Evolutionary conservation across 306 rosid species (phyloP), one percentile per base, ranked within the genome.

Genomic region (Prinsepia uniflora): DNA sequence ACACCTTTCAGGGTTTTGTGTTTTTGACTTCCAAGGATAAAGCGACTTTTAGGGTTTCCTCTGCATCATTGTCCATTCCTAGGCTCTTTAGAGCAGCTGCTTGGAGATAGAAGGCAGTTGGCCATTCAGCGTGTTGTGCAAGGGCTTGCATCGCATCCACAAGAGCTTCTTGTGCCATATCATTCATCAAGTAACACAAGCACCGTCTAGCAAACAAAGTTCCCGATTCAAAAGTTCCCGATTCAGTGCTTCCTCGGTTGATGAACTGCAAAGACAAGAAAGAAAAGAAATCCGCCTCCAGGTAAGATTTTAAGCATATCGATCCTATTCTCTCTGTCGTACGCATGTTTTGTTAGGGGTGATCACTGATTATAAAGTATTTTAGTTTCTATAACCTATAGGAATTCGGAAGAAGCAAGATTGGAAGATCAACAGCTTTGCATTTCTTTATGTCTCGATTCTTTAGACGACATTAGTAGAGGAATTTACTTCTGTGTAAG

Each of bases 91-190:
- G 90, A 17, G 99, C 87, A 40, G 91, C 95, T 10, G 90, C 92
- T 83, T 94, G 97, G 75, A 94, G 99, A 85, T 91, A 94, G 80
- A 89, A 84, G 55, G 96, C 88, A 59, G 91, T 89, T 0, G 88
- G 86, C 99, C 97, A 91, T 4, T 86, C 80, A 0, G 92, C 90
- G 57, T 86, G 73, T 43, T 87, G 70, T 13, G 81, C 86, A 58
- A 91, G 97, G 68, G 96, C 95, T 78, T 81, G 90, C 97, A 87
- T 91, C 2, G 96, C 92, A 68, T 94, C 99, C 68, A 90, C 96
- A n/a, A 89, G 90, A 74, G 96, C 99, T 82, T 86, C 96, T 81
- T 86, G 95, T 36, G 87, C 78, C 96, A 78, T 87, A 55, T 87
- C 92, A 65, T 69, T 89, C 92, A 91, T 89, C 81, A 94, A 73